Base-by-base conservation (phyloP, 257 asterid genomes). In the Scutellaria minor region DNA sequence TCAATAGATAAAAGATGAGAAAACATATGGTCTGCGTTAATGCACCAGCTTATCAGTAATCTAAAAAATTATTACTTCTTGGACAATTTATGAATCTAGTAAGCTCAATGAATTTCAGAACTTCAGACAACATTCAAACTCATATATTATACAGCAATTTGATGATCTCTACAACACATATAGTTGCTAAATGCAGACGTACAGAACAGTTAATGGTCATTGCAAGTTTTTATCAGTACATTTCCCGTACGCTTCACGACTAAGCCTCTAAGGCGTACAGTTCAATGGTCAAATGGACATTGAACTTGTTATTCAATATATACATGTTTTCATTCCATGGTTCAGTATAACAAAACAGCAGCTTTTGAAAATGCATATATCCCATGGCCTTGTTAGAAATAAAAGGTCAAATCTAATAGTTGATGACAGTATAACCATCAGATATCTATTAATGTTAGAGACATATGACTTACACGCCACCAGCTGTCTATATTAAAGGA, bases 121-220 rank as follows among this genome's bases (percentile, higher is more conserved):
- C 62, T 60, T 47, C 15, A 37, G 46, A n/a, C 51, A 76, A 42
- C 24, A 48, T 42, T 40, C 39, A 64, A 22, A 60, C 27, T 61
- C 70, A 68, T 55, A 27, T 45, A 67, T 64, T 61, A 39, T 27
- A 18, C 0, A 69, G 66, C 0, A 27, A 45, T 24, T 44, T 35
- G 35, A 11, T 61, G 53, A 57, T 59, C 60, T 14, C 65, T 53
- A 51, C 41, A 64, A 35, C 31, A 57, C 39, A 15, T 15, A 37
- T 42, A 24, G 27, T 62, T 62, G 45, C 5, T 57, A 54, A 31
- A 64, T 62, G 59, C 12, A 31, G 41, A 45, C 57, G 60, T 45
- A 67, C 7, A n/a, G 35, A 61, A 14, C 14, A 60, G 31, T 45
- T 54, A 40, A 66, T 71, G 57, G 24, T 66, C 77, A 69, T 56